Evolutionary conservation across 768 basidiomycete genomes (phyloP).

Genomic region (Mycena galericulata): DNA sequence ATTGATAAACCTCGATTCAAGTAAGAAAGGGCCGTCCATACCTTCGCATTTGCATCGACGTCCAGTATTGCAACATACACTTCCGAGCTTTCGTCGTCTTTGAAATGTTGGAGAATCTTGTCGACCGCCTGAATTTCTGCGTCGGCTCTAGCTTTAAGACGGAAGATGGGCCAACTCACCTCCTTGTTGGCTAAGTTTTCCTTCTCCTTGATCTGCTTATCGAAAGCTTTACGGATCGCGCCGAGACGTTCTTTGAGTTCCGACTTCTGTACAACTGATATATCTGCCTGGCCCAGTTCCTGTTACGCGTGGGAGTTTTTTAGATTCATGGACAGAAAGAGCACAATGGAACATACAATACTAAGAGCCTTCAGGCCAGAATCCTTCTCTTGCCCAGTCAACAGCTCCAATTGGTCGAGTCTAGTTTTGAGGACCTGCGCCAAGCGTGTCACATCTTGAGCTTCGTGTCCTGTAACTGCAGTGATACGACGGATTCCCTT

Average conservation of each 20-base stretch:
- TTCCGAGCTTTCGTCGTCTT: conserved; percentile 76
- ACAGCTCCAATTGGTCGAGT: conserved; percentile 70
- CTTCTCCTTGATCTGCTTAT: conserved; percentile 86
- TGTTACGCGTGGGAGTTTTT: conserved; percentile 45
- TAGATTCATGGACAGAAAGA: conserved; percentile 1
- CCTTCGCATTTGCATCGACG: conserved; percentile 90
- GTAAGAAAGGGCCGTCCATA: conserved; percentile 38
- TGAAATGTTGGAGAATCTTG: conserved; percentile 77
- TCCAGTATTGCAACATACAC: conserved; percentile 79
- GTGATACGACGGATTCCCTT: conserved; percentile 97
- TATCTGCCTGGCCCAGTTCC: conserved; percentile 92
- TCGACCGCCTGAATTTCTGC: conserved; percentile 70
- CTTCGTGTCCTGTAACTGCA: conserved; percentile 95
- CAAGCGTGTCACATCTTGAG: conserved; percentile 79
- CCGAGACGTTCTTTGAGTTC: conserved; percentile 81
- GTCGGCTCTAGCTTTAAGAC: neutral
- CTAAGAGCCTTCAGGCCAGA: conserved; percentile 84
- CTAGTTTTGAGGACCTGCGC: conserved; percentile 73
- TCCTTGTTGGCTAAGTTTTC: conserved; percentile 82
- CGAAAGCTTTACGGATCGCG: conserved; percentile 82
- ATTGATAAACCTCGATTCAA: conserved; percentile 8
- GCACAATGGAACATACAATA: conserved; percentile 62
- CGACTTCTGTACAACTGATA: conserved; percentile 87
- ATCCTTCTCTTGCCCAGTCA: conserved; percentile 86
- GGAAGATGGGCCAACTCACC: conserved; percentile 53